Evolutionary conservation across 768 basidiomycete species (phyloP), one percentile per base, ranked within the genome.

Genomic region (Cyclocybe aegerita): DNA sequence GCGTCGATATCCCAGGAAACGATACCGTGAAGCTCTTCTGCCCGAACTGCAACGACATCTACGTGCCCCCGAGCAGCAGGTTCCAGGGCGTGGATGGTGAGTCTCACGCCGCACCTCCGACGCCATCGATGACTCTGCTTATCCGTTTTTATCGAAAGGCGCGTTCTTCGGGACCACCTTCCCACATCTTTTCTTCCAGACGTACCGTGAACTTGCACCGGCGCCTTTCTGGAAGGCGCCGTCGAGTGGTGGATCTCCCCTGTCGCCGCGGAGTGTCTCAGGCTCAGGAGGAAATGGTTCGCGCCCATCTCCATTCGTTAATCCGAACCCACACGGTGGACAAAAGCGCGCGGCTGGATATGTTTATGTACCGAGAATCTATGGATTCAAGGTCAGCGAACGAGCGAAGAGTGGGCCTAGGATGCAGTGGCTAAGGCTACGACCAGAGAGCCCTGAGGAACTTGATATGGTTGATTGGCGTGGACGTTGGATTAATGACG

Each of bases 111-210:
- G 32, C 15, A 41, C 47, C 46, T 43, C 30, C 31, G 30, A 14
- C 23, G 34, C 15, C 33, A 49, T 50, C 43, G 9, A 54, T 53
- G 39, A 40, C 52, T 60, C 4, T 23, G 23, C 23, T 23, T 36
- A 48, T 50, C 12, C 16, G 46, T 15, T 38, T 35, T 43, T 50
- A 47, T 41, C 40, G 55, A 33, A 44, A 98, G 95, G 96, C 55
- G 97, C 97, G 9, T 99, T 98, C 74, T 99, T 99, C 73, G 97
- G 97, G 15, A 98, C 96, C 0, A 98, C 96, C n/a, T 99, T 99
- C 68, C 79, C 95, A 1, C 94, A 98, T 62, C 78, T 99, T 17
- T 96, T 98, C 74, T 98, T 98, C 80, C 94, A 98, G 65, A 94
- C 90, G 55, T 98, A 96, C 72, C 90, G 91, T 17, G 93, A 96